A percentile compares a stretch with the other conserved stretches of the same genome.
These are phyloP conservation scores for Melocanna baccifera DNA, from an alignment of 176 grass and related monocot species.

Conservation along the genomic window DNA sequence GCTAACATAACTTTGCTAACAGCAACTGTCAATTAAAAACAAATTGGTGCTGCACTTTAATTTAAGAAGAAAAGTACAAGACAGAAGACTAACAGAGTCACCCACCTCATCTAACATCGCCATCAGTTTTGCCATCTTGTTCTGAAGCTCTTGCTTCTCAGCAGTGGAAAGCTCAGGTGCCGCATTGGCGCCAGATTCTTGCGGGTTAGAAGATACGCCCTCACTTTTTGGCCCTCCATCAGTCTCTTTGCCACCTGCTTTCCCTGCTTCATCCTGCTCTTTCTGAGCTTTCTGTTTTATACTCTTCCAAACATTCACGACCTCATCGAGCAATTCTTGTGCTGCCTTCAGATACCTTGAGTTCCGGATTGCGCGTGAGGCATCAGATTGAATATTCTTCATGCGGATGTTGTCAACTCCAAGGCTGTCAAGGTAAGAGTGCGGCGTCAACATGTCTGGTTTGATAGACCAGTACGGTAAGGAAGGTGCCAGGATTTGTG, in stretches of 20 bases:
- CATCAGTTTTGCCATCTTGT: slow-evolving; percentile 87
- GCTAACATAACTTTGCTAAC: neutral
- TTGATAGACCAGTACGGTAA: slow-evolving; percentile 75
- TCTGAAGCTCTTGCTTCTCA: slow-evolving; percentile 98
- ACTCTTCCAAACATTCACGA: slow-evolving; percentile 76
- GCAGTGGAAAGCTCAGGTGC: slow-evolving; percentile 70
- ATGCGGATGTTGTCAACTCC: slow-evolving; percentile 43
- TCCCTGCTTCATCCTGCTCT: slow-evolving; percentile 37
- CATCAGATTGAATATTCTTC: slow-evolving; percentile 60
- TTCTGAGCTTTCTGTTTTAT: slow-evolving; percentile 82
- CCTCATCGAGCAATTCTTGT: slow-evolving; percentile 85
- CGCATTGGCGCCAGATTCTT: slow-evolving; percentile 48
- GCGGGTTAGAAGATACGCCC: slow-evolving; percentile 47
- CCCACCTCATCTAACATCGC: slow-evolving; percentile 92
- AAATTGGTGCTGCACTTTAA: neutral
- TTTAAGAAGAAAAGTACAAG: slow-evolving; percentile 10
- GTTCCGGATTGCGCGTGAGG: slow-evolving; percentile 52
- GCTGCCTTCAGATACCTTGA: slow-evolving; percentile 87
- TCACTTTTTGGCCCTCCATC: slow-evolving; percentile 65
- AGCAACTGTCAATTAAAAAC: neutral
- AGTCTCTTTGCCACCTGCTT: slow-evolving; percentile 53
- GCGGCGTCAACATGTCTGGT: slow-evolving; percentile 42
- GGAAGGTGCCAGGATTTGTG: slow-evolving; percentile 63
- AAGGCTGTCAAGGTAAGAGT: slow-evolving; percentile 62
- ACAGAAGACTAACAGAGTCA: slow-evolving; percentile 3